Percentiles rank a stretch among this genome's conserved stretches.
phyloP scores from a whole-genome alignment of 2,329 filamentous ascomycete genomes.

The Colletotrichum acutatum region DNA sequence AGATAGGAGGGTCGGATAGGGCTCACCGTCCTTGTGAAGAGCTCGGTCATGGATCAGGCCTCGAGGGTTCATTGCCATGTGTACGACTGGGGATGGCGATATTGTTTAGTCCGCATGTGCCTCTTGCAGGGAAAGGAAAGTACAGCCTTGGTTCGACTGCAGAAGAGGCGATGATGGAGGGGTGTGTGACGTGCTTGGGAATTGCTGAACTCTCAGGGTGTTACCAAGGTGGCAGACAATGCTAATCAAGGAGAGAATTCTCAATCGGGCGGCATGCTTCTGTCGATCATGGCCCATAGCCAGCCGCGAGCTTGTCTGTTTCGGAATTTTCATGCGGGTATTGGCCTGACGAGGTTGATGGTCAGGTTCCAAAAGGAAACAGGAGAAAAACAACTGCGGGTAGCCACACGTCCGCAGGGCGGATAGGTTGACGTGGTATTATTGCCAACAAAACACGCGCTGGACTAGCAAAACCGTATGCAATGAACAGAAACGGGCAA shows the following conservation, averaged over 20 bases:
- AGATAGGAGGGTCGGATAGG: slow-evolving; percentile 14
- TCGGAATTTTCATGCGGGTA: slow-evolving; percentile 20
- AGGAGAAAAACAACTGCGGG: slow-evolving; percentile 19
- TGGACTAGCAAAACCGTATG: slow-evolving; percentile 13
- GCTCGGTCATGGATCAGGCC: slow-evolving; percentile 25
- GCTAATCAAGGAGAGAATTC: slow-evolving; percentile 9
- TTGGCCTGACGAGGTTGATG: slow-evolving; percentile 8
- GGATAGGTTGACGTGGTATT: slow-evolving; percentile 18
- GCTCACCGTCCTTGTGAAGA: slow-evolving; percentile 29
- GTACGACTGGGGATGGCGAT: slow-evolving; percentile 21
- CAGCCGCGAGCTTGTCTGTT: slow-evolving; percentile 27
- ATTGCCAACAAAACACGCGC: slow-evolving; percentile 21
- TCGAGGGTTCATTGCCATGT: slow-evolving; percentile 22
- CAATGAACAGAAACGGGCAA: slow-evolving; percentile 21
- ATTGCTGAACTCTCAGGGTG: slow-evolving; percentile 1
- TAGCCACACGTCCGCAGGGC: slow-evolving; percentile 30
- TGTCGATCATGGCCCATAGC: slow-evolving; percentile 17
- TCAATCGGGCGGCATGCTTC: slow-evolving; percentile 31
- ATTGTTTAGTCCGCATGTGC: slow-evolving; percentile 23
- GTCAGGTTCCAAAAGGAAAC: slow-evolving; percentile 30
- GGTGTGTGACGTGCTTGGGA: slow-evolving; percentile 12
- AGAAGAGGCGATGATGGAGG: slow-evolving; percentile 20
- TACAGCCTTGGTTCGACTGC: slow-evolving; percentile 27
- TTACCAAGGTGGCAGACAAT: slow-evolving; percentile 9
- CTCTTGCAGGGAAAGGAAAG: slow-evolving; percentile 31